Evolutionary conservation across 1,284 basidiomycete species (phyloP), one percentile per base, ranked within the genome.

Genomic region (Peniophora sp.): DNA sequence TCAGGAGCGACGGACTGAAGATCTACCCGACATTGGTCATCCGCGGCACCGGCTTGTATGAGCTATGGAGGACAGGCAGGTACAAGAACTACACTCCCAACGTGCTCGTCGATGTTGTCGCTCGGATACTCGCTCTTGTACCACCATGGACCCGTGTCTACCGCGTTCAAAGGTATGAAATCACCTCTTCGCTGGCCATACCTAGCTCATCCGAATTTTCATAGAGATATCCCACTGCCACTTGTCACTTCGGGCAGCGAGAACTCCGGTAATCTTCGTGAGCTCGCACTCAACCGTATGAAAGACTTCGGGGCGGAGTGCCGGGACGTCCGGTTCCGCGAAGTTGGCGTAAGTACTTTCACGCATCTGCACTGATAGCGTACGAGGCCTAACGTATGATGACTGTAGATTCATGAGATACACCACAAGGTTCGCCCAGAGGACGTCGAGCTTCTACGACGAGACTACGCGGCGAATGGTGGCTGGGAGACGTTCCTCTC

Each of bases 61-160:
- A 98, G 67, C 78, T 98, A 6, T 98, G 95, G 95, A 73, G 93
- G 56, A 97, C 95, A 22, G 95, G 94, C 22, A 79, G 92, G 61
- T 99, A 99, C 73, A 98, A 97, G 71, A 99, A 99, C 66, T 99
- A 99, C 67, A 97, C 96, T 2, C 93, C 97, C 2, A 98, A 98
- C 62, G 93, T 97, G 23, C 76, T 99, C 42, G 94, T 99, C 35
- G 97, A 99, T 62, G 90, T 99, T 15, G 91, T 99, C 5, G 97
- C 97, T 36, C 76, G 96, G 43, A 97, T 99, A 61, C 75, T 99
- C 59, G 96, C 97, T 2, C 76, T 99, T 3, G 94, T 99, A 0
- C 97, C 97, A 1, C 97, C 97, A 14, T 99, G 97, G 97, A 99
- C 97, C 41, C 76, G 97, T 57, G 95, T 99, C 18, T 99, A 99